Percentiles rank a stretch among this genome's conserved stretches.
Evolutionary conservation across 768 basidiomycete species (phyloP).

Genomic region (Cyathus striatus): DNA sequence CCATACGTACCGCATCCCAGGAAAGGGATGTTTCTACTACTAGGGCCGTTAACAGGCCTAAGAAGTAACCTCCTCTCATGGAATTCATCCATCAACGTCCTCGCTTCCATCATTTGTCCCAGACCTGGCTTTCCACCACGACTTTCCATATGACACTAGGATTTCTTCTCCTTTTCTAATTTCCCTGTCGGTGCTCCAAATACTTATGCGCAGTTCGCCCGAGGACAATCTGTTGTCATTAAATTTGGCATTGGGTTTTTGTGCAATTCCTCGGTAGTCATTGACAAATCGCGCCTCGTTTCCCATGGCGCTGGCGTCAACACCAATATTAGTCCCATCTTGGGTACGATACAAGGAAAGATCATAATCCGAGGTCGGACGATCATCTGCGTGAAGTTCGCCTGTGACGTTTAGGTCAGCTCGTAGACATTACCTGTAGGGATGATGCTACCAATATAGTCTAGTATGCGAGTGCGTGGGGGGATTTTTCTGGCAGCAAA

Average conservation of each 20-base stretch:
- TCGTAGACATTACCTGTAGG: background rate
- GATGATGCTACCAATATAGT: conserved; percentile 51
- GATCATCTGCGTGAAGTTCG: conserved; percentile 76
- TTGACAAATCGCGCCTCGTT: conserved; percentile 90
- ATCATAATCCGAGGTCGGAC: conserved; percentile 80
- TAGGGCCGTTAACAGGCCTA: too few species aligned
- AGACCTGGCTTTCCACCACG: conserved; percentile 66
- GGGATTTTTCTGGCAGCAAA: conserved; percentile 74
- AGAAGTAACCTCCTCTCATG: background rate
- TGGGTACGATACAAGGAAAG: conserved; percentile 66
- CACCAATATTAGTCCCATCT: conserved; percentile 60
- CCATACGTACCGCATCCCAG: too few species aligned
- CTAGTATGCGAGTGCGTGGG: conserved; percentile 61
- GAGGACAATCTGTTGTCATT: conserved; percentile 42
- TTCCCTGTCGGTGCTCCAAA: conserved; percentile 57
- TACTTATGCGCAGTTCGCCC: conserved; percentile 72
- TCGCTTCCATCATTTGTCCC: background rate
- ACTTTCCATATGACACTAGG: conserved; percentile 83
- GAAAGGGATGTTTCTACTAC: too few species aligned
- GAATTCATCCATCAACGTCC: background rate
- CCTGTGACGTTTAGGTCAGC: conserved; percentile 33
- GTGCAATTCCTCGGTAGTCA: conserved; percentile 78
- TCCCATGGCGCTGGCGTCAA: conserved; percentile 72
- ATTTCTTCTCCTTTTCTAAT: conserved; percentile 83
- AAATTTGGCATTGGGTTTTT: conserved; percentile 69